Conservation (phyloP, 1,284 basidiomycete species). For the Cystobasidium pallidum region DNA sequence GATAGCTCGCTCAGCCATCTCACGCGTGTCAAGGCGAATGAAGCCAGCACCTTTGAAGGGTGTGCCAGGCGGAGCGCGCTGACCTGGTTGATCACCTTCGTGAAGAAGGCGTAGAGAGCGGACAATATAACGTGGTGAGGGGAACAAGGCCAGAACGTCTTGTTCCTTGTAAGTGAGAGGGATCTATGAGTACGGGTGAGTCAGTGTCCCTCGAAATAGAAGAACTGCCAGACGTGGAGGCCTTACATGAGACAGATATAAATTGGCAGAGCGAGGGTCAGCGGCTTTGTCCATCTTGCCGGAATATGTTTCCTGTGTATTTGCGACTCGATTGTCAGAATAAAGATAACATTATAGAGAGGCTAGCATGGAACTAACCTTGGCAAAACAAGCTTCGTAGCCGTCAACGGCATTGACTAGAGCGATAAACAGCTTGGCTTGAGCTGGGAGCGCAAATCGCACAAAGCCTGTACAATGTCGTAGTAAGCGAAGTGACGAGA, state of each 20-base stretch:
- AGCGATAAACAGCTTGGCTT: constrained; percentile 13
- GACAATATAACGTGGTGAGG: constrained; percentile 6
- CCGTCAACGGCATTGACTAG: constrained; percentile 23
- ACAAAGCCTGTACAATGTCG: constrained; percentile 18
- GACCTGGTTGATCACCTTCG: constrained; percentile 25
- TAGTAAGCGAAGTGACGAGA: background rate
- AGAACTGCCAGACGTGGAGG: background rate
- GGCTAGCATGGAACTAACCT: constrained; percentile 34
- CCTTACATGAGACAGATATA: constrained; percentile 36
- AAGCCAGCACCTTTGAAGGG: constrained; percentile 40
- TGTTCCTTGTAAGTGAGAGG: constrained; percentile 38
- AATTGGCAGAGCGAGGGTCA: constrained; percentile 35
- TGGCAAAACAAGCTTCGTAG: constrained; percentile 36
- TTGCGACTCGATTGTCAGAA: too few species aligned
- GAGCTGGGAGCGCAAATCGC: constrained; percentile 7
- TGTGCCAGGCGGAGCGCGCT: constrained; percentile 18
- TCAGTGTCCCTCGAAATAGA: background rate
- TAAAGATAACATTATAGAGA: too few species aligned
- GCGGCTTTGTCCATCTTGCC: constrained; percentile 38
- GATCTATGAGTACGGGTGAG: constrained; percentile 10
- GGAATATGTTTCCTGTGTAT: constrained; percentile 29
- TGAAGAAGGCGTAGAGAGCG: constrained; percentile 21
- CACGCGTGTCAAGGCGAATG: constrained; percentile 17
- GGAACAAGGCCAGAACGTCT: constrained; percentile 31
- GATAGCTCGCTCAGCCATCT: constrained; percentile 32